Base-by-base conservation (phyloP, 768 basidiomycete genomes). In the Goffeauzyma gilvescens region DNA sequence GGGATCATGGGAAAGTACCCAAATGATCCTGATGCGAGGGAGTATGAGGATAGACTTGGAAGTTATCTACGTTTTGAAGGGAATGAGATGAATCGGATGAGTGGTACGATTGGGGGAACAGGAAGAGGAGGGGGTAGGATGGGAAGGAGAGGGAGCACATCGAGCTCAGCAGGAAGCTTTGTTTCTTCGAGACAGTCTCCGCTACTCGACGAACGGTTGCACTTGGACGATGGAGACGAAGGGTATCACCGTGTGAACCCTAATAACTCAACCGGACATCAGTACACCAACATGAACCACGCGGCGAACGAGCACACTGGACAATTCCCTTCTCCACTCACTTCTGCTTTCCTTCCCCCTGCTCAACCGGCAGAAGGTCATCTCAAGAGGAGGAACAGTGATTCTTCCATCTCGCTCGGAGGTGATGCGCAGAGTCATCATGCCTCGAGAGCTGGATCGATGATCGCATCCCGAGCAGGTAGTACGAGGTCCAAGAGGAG, bases 1-100 rank as follows among this genome's bases (percentile, higher is more conserved):
- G 15, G 6, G 10, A 6, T 38, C 10, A 14, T 85, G 65, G 78
- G 77, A 72, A 62, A 78, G 14, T 95, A 95, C 65, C 84, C 90
- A 2, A 81, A 85, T 42, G 79, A n/a, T 83, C 8, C 62, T 95
- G 32, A 62, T 89, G 30, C 82, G 81, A 71, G 87, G 80, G 49
- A 22, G 65, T 6, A 5, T 9, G 9, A 17, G 28, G 12, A 9
- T 22, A 8, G 41, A 9, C 7, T 7, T 21, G 6, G 18, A 21
- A 6, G 9, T 10, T 21, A 6, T 25, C 18, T 7, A 9, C 17
- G n/a, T 31, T 28, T 35, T 35, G 34, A 10, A 21, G 14, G 17
- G 27, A 14, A 10, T 36, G 40, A 13, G 27, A 25, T 21, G 30
- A 38, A 30, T n/a, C 23, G 34, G n/a, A 31, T 34, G n/a, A 27